Evolutionary conservation across 1,284 basidiomycete genomes (phyloP), one percentile per base, ranked within the genome.

Genomic region (Ganoderma multipileum): DNA sequence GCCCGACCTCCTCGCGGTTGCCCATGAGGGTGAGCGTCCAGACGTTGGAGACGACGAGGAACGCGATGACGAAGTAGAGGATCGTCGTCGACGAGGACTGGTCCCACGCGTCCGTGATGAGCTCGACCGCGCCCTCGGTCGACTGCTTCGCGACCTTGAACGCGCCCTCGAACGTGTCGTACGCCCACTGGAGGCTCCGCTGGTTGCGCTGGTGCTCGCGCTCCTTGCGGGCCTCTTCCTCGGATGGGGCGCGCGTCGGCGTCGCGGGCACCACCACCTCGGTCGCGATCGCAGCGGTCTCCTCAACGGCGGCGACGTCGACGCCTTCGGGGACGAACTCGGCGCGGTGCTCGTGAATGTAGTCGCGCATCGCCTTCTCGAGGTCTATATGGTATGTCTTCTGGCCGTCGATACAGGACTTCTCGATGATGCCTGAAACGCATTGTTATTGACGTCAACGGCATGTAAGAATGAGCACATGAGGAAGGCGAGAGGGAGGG

Each of bases 381-480:
- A 99, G 86, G 55, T 96, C 96, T 20, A 81, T 78, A 78, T 98
- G 95, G 79, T 97, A 98, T 63, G 86, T 84, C 80, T 93, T 97
- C 78, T 99, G 97, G 2, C 98, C 97, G n/a, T 98, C 97, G 63
- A 98, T 91, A 7, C 90, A 92, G 0, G 94, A 95, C 74, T 89
- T 91, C 77, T 98, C 96, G 76, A 99, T 98, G 75, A 99, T 95
- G 66, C 95, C 95, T 96, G 76, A 60, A 54, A 44, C 28, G 18
- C 16, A 18, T 6, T n/a, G 38, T 36, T n/a, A 23, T 36, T 33
- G 36, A 33, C n/a, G n/a, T 36, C 36, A 50, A 26, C 23, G n/a
- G 18, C n/a, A n/a, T 23, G 18, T 9, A 5, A 9, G n/a, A n/a
- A n/a, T n/a, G n/a, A n/a, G n/a, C n/a, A n/a, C n/a, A n/a, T n/a